A percentile compares a stretch with the other conserved stretches of the same genome.
Conservation (phyloP, 441 rosid species). For the Heliophila coronopifolia region DNA sequence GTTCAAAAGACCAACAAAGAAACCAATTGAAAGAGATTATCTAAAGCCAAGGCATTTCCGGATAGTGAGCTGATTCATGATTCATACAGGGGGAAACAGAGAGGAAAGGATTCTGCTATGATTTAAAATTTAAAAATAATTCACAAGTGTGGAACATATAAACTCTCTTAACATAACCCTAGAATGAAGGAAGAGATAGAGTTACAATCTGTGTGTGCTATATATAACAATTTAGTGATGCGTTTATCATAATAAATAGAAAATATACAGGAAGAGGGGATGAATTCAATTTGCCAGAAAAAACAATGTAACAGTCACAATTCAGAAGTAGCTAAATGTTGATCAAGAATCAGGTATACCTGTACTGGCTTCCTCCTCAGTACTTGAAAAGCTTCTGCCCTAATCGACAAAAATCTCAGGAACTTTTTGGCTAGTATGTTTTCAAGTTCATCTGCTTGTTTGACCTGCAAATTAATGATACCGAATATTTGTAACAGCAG, state of each 20-base stretch:
- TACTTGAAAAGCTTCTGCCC: conserved; percentile 97
- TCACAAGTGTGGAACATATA: too few species aligned
- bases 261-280: neutral
- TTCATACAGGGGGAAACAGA: too few species aligned
- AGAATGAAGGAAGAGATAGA: neutral
- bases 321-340: neutral
- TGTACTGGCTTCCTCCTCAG: conserved; percentile 90
- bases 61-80: too few species aligned
- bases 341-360: conserved; percentile 31
- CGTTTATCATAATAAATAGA: neutral
- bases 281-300: conserved; percentile 3
- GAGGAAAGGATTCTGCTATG: too few species aligned
- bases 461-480: conserved; percentile 43
- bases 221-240: neutral
- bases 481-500: neutral
- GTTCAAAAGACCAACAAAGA: conserved; percentile 26
- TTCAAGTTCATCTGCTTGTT: conserved; percentile 94
- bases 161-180: too few species aligned
- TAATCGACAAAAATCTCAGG: conserved; percentile 91
- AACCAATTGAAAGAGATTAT: neutral
- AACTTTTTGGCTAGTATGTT: conserved; percentile 82
- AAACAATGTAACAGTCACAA: neutral
- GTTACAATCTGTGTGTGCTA: neutral
- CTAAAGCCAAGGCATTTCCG: too few species aligned
- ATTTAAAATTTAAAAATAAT: too few species aligned